Evolutionary conservation across 495 filamentous ascomycete genomes (phyloP), one percentile per base, ranked within the genome.

Genomic region (Paragyromitra xinjiangensis): DNA sequence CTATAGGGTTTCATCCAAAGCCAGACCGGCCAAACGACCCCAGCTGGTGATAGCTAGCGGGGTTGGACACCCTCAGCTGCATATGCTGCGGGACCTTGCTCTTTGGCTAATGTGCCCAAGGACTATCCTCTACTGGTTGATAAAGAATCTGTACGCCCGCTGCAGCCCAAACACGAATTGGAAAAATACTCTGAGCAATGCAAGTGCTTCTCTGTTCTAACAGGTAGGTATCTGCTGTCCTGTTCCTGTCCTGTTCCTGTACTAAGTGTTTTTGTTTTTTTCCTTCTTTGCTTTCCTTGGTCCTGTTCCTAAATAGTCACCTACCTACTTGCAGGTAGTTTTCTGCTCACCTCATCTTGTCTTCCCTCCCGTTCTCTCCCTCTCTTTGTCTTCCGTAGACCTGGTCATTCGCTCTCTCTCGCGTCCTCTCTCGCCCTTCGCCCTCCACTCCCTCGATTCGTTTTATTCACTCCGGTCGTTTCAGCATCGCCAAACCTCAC

Each of bases 371-470:
- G 55, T 37, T 24, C 64, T 67, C 64, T 24, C 64, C 44, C 29
- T 51, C 45, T 22, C 64, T 22, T 19, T 68, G 19, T n/a, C 37
- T 58, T 19, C 37, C 39, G 51, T 58, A 69, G 12, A 16, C 50
- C 8, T 69, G 39, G 67, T 61, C 53, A 69, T 69, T 61, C 22
- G 51, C 51, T 51, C 3, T 2, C 61, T 45, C 62, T 48, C 40
- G 42, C 40, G 39, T 12, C 42, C 19, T n/a, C 50, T 58, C 1
- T 22, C 39, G 50, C 19, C 19, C n/a, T 34, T 42, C 48, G 11
- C 50, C 29, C 65, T 42, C 53, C 65, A 14, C 48, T 53, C 16
- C 11, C 14, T 44, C 48, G 16, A 51, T n/a, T 16, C 48, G 6
- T n/a, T 51, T 51, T 51, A 6, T 34, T 24, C 24, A 42, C 37